Evolutionary conservation across 1,284 basidiomycete genomes (phyloP).

Genomic region (Pseudozyma pruni): DNA sequence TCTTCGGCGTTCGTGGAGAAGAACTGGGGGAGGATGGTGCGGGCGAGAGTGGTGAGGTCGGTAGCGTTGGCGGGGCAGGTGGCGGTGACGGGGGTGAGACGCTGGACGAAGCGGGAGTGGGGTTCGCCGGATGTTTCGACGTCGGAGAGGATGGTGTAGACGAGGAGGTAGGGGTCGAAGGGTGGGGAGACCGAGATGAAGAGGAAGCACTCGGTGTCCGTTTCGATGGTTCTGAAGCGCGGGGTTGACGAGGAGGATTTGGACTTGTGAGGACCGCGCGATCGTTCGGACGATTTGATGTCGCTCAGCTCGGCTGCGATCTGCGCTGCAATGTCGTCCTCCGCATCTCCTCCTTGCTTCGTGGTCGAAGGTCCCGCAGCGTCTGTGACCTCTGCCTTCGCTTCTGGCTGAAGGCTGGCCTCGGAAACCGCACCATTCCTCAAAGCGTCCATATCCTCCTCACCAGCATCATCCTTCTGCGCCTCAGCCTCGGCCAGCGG

Average conservation of each 20-base stretch:
- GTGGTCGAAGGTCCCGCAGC: background rate
- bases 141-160: conserved; percentile 48
- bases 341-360: conserved; percentile 1
- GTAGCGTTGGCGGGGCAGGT: conserved; percentile 38
- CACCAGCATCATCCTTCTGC: background rate
- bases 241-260: conserved; percentile 3
- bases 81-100: conserved; percentile 41
- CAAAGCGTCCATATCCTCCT: conserved; percentile 52
- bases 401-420: background rate
- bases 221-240: conserved; percentile 43
- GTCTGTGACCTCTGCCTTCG: background rate
- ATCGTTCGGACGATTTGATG: conserved; percentile 36
- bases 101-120: conserved; percentile 48
- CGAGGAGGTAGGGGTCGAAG: conserved; percentile 38
- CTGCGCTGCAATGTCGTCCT: conserved; percentile 60
- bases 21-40: conserved; percentile 26
- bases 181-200: conserved; percentile 42
- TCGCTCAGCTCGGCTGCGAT: conserved; percentile 56
- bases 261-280: background rate
- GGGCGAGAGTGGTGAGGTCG: conserved; percentile 26
- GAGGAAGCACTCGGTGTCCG: conserved; percentile 52
- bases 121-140: conserved; percentile 52
- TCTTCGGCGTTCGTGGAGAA: conserved; percentile 18
- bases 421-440: conserved; percentile 38
- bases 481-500: conserved; percentile 6